These are phyloP conservation scores for Akebia trifoliata DNA, from an alignment of 164 flowering plant species.

Conservation along the genomic window DNA sequence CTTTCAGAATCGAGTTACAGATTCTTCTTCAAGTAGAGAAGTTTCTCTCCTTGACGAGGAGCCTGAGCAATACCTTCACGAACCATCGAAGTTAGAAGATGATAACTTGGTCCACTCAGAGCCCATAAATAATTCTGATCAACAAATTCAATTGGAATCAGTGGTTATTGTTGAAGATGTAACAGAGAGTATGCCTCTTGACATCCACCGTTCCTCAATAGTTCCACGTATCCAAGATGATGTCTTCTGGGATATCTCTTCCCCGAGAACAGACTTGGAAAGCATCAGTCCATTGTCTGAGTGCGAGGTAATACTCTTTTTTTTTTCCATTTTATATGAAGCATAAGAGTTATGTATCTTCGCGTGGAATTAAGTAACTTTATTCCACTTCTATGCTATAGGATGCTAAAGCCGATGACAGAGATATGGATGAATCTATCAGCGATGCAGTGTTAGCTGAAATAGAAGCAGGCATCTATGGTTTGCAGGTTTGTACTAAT, in stretches of 20 bases:
- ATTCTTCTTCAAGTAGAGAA: constrained; percentile 19
- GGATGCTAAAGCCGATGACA: constrained; percentile 28
- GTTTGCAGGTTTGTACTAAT: constrained; percentile 57
- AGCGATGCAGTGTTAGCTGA: constrained; percentile 60
- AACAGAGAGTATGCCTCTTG: constrained; percentile 31
- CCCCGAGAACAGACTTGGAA: constrained; percentile 33
- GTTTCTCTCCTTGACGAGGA: constrained; percentile 26
- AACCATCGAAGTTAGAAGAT: constrained; percentile 16
- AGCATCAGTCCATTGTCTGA: constrained; percentile 25
- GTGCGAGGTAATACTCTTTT: constrained; percentile 33
- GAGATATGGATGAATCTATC: constrained; percentile 29
- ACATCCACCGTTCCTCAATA: constrained; percentile 17
- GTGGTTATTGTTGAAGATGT: constrained; percentile 52
- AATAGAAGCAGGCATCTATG: constrained; percentile 73
- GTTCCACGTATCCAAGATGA: constrained; percentile 35
- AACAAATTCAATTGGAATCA: constrained; percentile 21
- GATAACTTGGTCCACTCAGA: constrained; percentile 15
- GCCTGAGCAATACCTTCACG: constrained; percentile 5
- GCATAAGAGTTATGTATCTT: not conserved
- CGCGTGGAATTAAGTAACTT: not conserved
- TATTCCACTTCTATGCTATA: constrained; percentile 13
- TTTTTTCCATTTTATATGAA: not conserved
- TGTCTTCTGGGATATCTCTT: constrained; percentile 14
- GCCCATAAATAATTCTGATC: constrained; percentile 17
- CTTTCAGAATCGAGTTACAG: constrained; percentile 22